These are phyloP conservation scores for Aspergillus bertholletiae DNA, from an alignment of 495 filamentous ascomycete species.

Conservation along the genomic window DNA sequence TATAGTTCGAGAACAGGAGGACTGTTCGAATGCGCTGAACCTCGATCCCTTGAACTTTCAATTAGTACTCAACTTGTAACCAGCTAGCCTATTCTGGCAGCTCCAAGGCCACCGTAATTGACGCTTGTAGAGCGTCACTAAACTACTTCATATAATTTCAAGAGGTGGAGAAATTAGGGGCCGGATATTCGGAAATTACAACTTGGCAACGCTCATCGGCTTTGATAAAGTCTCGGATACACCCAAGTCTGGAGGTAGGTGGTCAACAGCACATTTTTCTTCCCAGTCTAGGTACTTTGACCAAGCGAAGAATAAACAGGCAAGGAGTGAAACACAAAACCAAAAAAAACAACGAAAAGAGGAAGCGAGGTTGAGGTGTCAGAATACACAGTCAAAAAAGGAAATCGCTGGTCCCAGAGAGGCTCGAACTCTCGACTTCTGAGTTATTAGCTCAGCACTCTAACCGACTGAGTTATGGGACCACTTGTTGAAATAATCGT, in stretches of 20 bases:
- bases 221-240: no score
- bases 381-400: neutral
- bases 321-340: neutral
- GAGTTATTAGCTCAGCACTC: conserved; percentile 12
- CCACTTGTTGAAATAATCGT: neutral
- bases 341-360: neutral
- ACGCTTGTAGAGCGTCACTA: neutral
- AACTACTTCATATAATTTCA: neutral
- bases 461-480: conserved; percentile 12
- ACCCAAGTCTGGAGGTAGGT: no score
- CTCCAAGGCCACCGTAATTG: neutral
- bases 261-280: no score
- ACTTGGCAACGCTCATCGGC: neutral
- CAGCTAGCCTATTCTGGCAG: neutral
- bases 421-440: conserved; percentile 12
- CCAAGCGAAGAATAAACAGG: no score
- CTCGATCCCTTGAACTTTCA: no score
- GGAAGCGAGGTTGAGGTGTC: no score
- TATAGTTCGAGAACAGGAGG: no score
- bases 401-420: conserved; percentile 6
- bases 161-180: neutral
- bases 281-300: no score
- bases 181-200: conserved; percentile 4
- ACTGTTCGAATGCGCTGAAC: no score
- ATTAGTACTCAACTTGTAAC: neutral